Base-by-base conservation (phyloP, 257 asterid genomes). In the Ajuga chamaepitys region DNA sequence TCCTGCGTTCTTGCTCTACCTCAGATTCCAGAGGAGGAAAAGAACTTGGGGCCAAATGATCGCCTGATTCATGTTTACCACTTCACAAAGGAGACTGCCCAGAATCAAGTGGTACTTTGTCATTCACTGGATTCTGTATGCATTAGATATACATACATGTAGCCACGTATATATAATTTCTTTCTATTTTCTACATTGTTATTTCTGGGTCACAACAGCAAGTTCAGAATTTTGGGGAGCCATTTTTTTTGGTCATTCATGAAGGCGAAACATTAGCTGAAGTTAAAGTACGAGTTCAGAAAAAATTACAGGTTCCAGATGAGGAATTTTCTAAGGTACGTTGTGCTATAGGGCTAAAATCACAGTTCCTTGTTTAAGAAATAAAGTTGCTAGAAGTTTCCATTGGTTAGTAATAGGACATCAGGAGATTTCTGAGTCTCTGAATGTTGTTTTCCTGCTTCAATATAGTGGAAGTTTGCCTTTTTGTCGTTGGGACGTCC, bases 1-100 rank as follows among this genome's bases (percentile, higher is more conserved):
- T 48, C 57, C 25, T 45, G 12, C 55, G 45, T 34, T 72, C 51
- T 55, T 64, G 41, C 64, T 59, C 57, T 45, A 18, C 68, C 28
- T 54, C 86, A 88, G 98, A 73, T 91, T 75, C 96, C 96, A 42
- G 96, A 88, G 72, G 98, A 88, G 77, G 96, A 91, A 76, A 91
- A 86, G 86, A 78, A 84, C 79, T 80, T 86, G 68, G 98, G 94
- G 55, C 91, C 91, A 46, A 86, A 84, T 46, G 91, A 85, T 77
- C 96, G 94, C 17, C 68, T 83, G 67, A 88, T 91, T 76, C 96
- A 86, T 74, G 98, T 91, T 45, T 88, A 88, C 74, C 98, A 91
- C 77, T 88, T 91, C 73, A 88, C 87, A 0, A 91, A 88, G 73
- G 98, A 91, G 63, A 79, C 80, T 54, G 77, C 88, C 11, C 96